phyloP scores from a whole-genome alignment of 805 yeast genomes.

The Priceomyces medius region DNA sequence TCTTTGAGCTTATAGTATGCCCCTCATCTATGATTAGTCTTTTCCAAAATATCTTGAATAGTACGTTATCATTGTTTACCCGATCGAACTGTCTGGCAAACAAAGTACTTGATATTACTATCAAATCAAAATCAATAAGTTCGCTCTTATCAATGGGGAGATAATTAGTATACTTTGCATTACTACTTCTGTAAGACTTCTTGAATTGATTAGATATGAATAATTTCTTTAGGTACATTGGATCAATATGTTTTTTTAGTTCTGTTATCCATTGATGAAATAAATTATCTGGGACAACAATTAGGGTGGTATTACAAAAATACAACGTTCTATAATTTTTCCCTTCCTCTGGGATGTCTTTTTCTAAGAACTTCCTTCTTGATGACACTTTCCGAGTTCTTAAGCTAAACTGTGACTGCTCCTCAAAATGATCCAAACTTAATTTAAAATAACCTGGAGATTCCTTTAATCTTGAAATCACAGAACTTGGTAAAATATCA shows the following conservation, averaged over 20 bases:
- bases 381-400: slow-evolving; percentile 17
- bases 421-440: slow-evolving; percentile 19
- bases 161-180: slow-evolving; percentile 17
- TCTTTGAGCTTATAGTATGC: slow-evolving; percentile 57
- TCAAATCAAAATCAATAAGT: slow-evolving; percentile 49
- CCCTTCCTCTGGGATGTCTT: slow-evolving; percentile 17
- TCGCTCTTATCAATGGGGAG: slow-evolving; percentile 25
- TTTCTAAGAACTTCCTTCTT: slow-evolving; percentile 10
- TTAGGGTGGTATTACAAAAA: slow-evolving; percentile 53
- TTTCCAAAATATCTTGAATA: slow-evolving; percentile 59
- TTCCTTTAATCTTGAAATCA: slow-evolving; percentile 31
- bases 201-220: slow-evolving; percentile 34
- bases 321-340: slow-evolving; percentile 28
- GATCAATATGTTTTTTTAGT: slow-evolving; percentile 51
- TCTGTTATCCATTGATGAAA: slow-evolving; percentile 66
- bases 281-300: slow-evolving; percentile 65
- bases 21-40: slow-evolving; percentile 75
- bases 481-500: slow-evolving; percentile 44
- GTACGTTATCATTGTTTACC: slow-evolving; percentile 25
- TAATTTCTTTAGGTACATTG: slow-evolving; percentile 33
- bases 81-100: slow-evolving; percentile 42
- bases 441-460: slow-evolving; percentile 49
- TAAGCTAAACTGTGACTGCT: slow-evolving; percentile 18
- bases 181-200: slow-evolving; percentile 11
- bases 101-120: slow-evolving; percentile 48